Base-by-base conservation (phyloP, 306 rosid genomes). In the Astragalus glycyphyllos region DNA sequence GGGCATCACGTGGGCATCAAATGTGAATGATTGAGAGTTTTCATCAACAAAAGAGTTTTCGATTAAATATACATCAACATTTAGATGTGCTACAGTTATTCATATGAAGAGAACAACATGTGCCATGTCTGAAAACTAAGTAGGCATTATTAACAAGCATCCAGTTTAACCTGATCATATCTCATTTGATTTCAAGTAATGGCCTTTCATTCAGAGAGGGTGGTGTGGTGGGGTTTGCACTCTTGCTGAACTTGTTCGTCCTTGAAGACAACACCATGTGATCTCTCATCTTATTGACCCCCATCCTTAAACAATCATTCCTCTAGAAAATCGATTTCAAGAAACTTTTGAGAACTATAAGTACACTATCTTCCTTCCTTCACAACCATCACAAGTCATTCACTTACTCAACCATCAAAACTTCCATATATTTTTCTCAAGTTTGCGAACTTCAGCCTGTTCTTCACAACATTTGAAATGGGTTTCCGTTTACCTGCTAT, bases 401-500 rank as follows among this genome's bases (percentile, higher is more conserved):
- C 11, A 5, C 69, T 60, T 8, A 68, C 46, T 35, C 12, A 68
- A 72, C 1, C 48, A 26, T 10, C 47, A 31, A 40, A 50, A 76
- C 5, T 12, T 5, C 32, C 5, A 16, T 35, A 35, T 32, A 47
- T 37, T 59, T 53, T 69, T 38, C 46, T 12, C 7, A 56, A 37
- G 38, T 26, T 40, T 58, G 29, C 58, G 54, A 67, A 15, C 16
- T n/a, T 65, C 35, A 38, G 32, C 69, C 29, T 57, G 13, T 14
- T 68, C 37, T 48, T 58, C 7, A 2, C 67, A 58, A 47, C 45
- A 48, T 14, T n/a, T 68, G 45, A 50, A 51, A 76, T 68, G 75
- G 80, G 70, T 11, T 76, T 68, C 16, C 57, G 47, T 49, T 76
- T 59, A 12, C 75, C 58, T 5, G 61, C 45, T 13, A 72, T 65